A percentile compares a stretch with the other conserved stretches of the same genome.
Evolutionary conservation across 441 rosid genomes (phyloP).

Genomic region (Biscutella laevigata): DNA sequence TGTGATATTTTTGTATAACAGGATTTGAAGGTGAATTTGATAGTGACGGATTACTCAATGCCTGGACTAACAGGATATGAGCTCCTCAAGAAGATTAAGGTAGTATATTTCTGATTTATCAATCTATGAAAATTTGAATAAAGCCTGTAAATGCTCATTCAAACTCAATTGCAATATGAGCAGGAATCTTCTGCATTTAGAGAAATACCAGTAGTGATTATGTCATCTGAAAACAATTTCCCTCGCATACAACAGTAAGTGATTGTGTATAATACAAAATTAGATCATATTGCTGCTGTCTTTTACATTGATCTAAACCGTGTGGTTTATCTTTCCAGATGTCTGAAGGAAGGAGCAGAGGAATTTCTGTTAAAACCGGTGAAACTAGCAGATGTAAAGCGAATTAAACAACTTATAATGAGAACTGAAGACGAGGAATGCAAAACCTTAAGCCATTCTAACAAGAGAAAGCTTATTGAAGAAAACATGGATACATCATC

Average conservation of each 20-base stretch:
- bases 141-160: conserved; percentile 1
- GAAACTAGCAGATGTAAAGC: conserved; percentile 55
- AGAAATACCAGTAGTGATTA: conserved; percentile 83
- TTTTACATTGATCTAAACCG: conserved; percentile 13
- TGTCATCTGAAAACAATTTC: conserved; percentile 83
- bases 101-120: conserved; percentile 4
- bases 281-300: background rate
- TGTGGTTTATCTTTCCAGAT: conserved; percentile 30
- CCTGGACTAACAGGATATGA: conserved; percentile 94
- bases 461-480: conserved; percentile 54
- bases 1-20: conserved; percentile 13
- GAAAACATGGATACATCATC: conserved; percentile 19
- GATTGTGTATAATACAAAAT: background rate
- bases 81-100: conserved; percentile 88
- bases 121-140: background rate
- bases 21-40: conserved; percentile 81
- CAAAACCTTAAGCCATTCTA: conserved; percentile 7
- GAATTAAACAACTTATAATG: conserved; percentile 49
- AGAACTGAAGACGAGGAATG: conserved; percentile 26
- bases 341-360: conserved; percentile 80
- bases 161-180: background rate
- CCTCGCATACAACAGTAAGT: conserved; percentile 64
- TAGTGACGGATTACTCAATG: conserved; percentile 94
- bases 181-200: conserved; percentile 74
- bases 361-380: conserved; percentile 72